Percentiles rank a stretch among this genome's conserved stretches.
These are phyloP conservation scores for Pleurotus salmoneostramineus DNA, from an alignment of 768 basidiomycete genomes.

Conservation along the genomic window DNA sequence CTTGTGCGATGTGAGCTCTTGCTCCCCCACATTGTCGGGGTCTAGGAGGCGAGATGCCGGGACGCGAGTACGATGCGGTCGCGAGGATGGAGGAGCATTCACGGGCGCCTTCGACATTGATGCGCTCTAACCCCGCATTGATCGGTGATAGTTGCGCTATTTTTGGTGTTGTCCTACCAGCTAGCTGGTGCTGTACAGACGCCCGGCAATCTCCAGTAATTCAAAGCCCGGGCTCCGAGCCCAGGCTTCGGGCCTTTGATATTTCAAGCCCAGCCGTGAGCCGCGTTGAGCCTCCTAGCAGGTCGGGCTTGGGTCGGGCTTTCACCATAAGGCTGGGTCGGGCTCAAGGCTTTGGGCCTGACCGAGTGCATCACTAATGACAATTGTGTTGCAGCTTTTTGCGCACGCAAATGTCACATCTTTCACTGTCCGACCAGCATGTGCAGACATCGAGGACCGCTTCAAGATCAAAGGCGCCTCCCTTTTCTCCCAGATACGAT, in stretches of 20 bases:
- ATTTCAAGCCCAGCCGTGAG: not conserved
- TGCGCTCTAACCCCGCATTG: not conserved
- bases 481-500: not conserved
- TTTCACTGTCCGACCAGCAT: not conserved
- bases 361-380: not conserved
- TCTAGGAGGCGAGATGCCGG: not conserved
- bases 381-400: not conserved
- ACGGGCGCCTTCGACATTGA: not conserved
- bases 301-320: not conserved
- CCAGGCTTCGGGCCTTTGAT: not conserved
- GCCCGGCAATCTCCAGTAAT: not conserved
- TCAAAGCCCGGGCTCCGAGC: not conserved
- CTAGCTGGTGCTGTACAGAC: not conserved
- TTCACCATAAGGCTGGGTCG: not conserved
- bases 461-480: not conserved
- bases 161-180: not conserved
- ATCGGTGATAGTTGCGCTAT: not conserved
- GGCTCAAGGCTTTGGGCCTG: not conserved
- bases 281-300: not conserved
- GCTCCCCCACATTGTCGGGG: not conserved
- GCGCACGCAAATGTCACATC: not conserved
- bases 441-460: not conserved
- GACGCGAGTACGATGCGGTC: not conserved
- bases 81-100: not conserved
- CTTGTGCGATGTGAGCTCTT: not conserved